Evolutionary conservation across 768 basidiomycete species (phyloP).

Genomic region (Tulasnella calospora): DNA sequence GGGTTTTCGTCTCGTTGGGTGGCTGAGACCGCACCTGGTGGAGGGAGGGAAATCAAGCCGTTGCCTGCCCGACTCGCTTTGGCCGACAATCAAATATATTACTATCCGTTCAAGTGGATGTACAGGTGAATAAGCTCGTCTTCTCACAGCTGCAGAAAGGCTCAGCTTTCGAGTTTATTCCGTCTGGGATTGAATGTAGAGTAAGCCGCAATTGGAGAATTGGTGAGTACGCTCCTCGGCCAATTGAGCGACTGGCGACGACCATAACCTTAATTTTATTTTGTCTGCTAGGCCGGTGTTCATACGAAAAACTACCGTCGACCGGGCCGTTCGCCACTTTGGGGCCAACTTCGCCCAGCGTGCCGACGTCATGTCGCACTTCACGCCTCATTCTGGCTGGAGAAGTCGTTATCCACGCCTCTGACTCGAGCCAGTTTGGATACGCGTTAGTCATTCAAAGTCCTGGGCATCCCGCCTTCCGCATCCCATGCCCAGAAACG

Average conservation of each 20-base stretch:
- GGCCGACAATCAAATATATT: conserved; percentile 2
- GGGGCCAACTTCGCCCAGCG: not conserved
- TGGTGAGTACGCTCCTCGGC: not conserved
- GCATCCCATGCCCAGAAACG: not conserved
- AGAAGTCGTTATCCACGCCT: conserved; percentile 1
- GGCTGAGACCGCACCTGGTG: conserved; percentile 10
- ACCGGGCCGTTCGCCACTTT: not conserved
- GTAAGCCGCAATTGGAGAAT: conserved; percentile 20
- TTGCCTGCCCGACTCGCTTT: conserved; percentile 12
- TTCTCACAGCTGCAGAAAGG: not conserved
- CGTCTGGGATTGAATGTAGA: conserved; percentile 1
- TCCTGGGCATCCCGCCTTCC: not conserved
- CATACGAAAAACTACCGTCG: not conserved
- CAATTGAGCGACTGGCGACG: too few relatives aligned
- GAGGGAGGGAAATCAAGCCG: conserved; percentile 24
- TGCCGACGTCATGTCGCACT: not conserved
- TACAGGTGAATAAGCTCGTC: conserved; percentile 29
- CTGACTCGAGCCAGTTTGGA: not conserved
- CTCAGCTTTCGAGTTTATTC: not conserved
- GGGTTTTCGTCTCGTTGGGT: conserved; percentile 22
- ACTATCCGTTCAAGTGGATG: conserved; percentile 25
- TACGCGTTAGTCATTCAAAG: not conserved
- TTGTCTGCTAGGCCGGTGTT: not conserved
- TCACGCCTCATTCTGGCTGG: conserved; percentile 11
- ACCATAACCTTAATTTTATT: not conserved